Evolutionary conservation across 2,329 filamentous ascomycete species (phyloP), one percentile per base, ranked within the genome.

Genomic region (Hypoxylon sp.): DNA sequence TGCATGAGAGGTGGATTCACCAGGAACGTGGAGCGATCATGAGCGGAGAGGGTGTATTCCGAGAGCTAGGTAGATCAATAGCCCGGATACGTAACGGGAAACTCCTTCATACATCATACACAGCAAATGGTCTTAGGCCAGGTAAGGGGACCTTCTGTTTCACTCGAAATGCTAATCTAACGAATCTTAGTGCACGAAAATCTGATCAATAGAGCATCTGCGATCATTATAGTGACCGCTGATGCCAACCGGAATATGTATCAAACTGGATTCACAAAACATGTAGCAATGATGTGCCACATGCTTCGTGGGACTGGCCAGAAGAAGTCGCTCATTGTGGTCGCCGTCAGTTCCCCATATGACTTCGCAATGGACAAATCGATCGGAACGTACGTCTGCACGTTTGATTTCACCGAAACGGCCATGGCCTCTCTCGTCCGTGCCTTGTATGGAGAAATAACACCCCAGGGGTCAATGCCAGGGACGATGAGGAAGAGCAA

Each of bases 241-340:
- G 95, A 98, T 79, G 94, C 94, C 0, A 97, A 97, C 75, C 87
- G 94, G 40, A 97, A 98, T 74, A 81, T 97, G 12, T 98, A 97
- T 75, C 95, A 98, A 77, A 89, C 93, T 52, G 93, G 93, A 0
- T 98, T 98, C 76, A 95, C 95, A 1, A 98, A 97, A 76, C 95
- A 98, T 70, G 92, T 97, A 7, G 91, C 94, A 11, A 96, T 97
- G 91, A 95, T 97, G 79, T 97, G 94, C 79, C 93, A 92, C 20
- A 91, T 93, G 87, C 85, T 93, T 61, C 87, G 89, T 5, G 88
- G 90, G 5, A 87, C 86, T 12, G 91, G 91, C 1, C 91, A 93
- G 74, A 92, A 96, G 77, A 97, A 97, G 79, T 92, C 94, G 0
- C 81, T 97, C 36, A 89, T 97, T 22, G 95, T 97, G 2, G 91